A percentile compares a stretch with the other conserved stretches of the same genome.
phyloP scores from a whole-genome alignment of 2,329 filamentous ascomycete species.

The Colletotrichum caudatum region DNA sequence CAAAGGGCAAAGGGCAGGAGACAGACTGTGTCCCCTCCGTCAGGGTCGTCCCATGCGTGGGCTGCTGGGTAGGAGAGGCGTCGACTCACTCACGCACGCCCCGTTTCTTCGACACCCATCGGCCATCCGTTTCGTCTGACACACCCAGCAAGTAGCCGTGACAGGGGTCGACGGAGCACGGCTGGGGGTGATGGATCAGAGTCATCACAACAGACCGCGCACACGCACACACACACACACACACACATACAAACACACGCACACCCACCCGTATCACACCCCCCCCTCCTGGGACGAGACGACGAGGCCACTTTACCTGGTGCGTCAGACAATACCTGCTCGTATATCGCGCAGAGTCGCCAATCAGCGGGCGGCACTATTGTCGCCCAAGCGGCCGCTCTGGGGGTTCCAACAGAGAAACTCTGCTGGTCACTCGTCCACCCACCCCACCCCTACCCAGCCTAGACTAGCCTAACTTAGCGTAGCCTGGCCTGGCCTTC shows the following conservation, averaged over 20 bases:
- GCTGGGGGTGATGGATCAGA: constrained; percentile 35
- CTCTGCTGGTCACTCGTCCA: constrained; percentile 46
- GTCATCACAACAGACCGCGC: constrained; percentile 33
- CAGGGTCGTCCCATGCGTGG: constrained; percentile 41
- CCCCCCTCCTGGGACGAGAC: constrained; percentile 46
- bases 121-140: constrained; percentile 41
- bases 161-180: constrained; percentile 40
- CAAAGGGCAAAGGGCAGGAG: constrained; percentile 30
- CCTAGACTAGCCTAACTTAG: too few relatives aligned
- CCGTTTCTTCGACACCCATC: constrained; percentile 41
- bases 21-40: constrained; percentile 33
- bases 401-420: constrained; percentile 44
- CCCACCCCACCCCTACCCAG: too few relatives aligned
- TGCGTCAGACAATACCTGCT: constrained; percentile 62
- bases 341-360: constrained; percentile 65
- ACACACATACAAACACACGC: constrained; percentile 1
- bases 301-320: constrained; percentile 56
- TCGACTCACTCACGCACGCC: constrained; percentile 42
- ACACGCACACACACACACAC: neutral
- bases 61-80: constrained; percentile 15
- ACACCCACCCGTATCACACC: constrained; percentile 19
- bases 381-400: constrained; percentile 45
- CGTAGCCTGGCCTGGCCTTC: too few relatives aligned
- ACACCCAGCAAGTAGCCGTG: constrained; percentile 35
- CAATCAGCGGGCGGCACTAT: constrained; percentile 49